A percentile compares a stretch with the other conserved stretches of the same genome.
phyloP scores from a whole-genome alignment of 2,329 filamentous ascomycete genomes.

The Diaporthe eres region DNA sequence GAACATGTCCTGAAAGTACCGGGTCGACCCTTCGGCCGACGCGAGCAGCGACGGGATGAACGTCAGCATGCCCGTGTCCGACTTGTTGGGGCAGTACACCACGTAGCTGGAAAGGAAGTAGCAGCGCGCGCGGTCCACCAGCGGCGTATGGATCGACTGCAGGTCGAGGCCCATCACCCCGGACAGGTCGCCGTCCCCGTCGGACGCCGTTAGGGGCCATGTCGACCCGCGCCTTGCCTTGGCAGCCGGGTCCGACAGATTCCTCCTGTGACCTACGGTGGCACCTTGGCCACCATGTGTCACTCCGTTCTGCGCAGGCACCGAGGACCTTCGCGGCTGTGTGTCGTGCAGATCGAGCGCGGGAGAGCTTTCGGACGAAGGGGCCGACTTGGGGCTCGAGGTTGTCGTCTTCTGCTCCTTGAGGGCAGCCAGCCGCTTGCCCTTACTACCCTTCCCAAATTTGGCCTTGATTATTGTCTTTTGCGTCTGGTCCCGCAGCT shows the following conservation, averaged over 20 bases:
- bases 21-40: background rate
- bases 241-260: background rate
- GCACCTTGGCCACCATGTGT: background rate
- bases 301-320: background rate
- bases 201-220: background rate
- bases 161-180: constrained; percentile 19
- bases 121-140: constrained; percentile 36
- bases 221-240: background rate
- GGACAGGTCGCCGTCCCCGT: background rate
- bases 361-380: background rate
- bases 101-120: constrained; percentile 37
- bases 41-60: constrained; percentile 34
- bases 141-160: constrained; percentile 27
- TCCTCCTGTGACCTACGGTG: background rate
- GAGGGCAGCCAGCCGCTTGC: constrained; percentile 1
- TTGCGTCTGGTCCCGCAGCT: constrained; percentile 33
- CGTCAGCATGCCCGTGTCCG: constrained; percentile 26
- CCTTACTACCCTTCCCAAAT: constrained; percentile 22
- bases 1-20: constrained; percentile 34
- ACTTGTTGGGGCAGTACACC: constrained; percentile 18
- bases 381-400: constrained; percentile 2
- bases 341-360: background rate
- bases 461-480: constrained; percentile 37
- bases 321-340: constrained; percentile 6
- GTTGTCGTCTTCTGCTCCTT: background rate